Base-by-base conservation (phyloP, 139 green algal species). In the Chlorella sp. region DNA sequence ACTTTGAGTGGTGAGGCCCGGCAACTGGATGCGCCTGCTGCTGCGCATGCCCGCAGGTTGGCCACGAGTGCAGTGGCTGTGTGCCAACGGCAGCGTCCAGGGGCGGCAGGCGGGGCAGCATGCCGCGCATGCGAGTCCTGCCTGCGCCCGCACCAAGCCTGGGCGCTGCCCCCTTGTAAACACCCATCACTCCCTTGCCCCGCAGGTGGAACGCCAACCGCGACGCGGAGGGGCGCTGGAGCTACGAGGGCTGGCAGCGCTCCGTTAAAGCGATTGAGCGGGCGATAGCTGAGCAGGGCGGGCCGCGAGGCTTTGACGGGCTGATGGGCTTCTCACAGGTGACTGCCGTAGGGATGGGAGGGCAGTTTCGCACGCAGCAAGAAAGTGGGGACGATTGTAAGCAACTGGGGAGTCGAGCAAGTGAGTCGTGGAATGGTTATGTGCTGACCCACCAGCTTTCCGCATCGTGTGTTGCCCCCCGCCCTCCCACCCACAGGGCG, bases 251-350 rank as follows among this genome's bases (percentile, higher is more conserved):
- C n/a, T 86, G 73, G 76, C 85, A 83, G 43, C 87, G 78, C 30
- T 75, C 51, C 11, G 51, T 60, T 2, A 60, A 60, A 16, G 51
- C 51, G 8, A 64, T 92, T 28, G 68, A 85, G 28, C 69, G 84
- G 6, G 60, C 88, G 9, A 14, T 86, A 17, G 30, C 44, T 82
- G 64, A 60, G 14, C 51, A 60, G 11, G 51, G 51, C 51, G 51
- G 51, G 51, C 9, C 51, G 51, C 84, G 88, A 24, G 91, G 90
- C 14, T 95, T 95, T 78, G 88, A 94, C 76, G 92, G 92, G 0
- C 7, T 93, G 40, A 89, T 93, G 85, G 90, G 88, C 24, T 93
- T 93, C 81, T 88, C 76, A 34, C 90, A 93, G 86, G 89, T 90
- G 48, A 14, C 65, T 26, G 36, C 28, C 0, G 34, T 40, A 40